A percentile compares a stretch with the other conserved stretches of the same genome.
phyloP scores from a whole-genome alignment of 768 basidiomycete genomes.

The Amanita inopinata region DNA sequence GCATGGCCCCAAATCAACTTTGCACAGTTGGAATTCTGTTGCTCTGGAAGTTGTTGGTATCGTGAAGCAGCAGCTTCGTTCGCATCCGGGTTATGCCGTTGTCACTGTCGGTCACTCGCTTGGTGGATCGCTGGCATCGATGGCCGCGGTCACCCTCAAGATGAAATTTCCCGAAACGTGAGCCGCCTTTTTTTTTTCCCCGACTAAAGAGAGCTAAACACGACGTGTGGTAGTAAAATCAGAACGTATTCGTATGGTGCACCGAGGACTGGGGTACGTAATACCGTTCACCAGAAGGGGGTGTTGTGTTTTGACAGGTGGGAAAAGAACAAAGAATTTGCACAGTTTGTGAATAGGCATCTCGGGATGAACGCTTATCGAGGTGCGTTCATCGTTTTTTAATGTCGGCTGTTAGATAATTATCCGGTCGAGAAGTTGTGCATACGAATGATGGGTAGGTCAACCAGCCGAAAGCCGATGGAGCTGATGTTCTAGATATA shows the following conservation, averaged over 20 bases:
- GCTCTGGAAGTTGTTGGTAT: slow-evolving; percentile 28
- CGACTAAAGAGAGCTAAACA: neutral
- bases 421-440: slow-evolving; percentile 25
- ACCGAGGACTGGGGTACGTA: slow-evolving; percentile 35
- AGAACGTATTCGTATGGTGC: slow-evolving; percentile 43
- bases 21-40: slow-evolving; percentile 41
- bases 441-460: slow-evolving; percentile 40
- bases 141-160: slow-evolving; percentile 36
- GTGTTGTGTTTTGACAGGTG: neutral
- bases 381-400: slow-evolving; percentile 20
- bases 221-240: slow-evolving; percentile 26
- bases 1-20: neutral
- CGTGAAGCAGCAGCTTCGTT: slow-evolving; percentile 24
- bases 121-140: slow-evolving; percentile 40
- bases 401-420: neutral
- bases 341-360: slow-evolving; percentile 32
- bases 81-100: slow-evolving; percentile 28
- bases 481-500: neutral
- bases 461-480: neutral
- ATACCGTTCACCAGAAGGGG: neutral
- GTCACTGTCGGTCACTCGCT: slow-evolving; percentile 45
- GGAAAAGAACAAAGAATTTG: slow-evolving; percentile 34
- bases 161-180: slow-evolving; percentile 30
- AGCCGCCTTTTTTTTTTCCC: slow-evolving; percentile 7
- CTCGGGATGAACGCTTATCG: slow-evolving; percentile 32